Percentiles rank a stretch among this genome's conserved stretches.
Evolutionary conservation across 495 filamentous ascomycete genomes (phyloP).

Genomic region (Cercophora samala): DNA sequence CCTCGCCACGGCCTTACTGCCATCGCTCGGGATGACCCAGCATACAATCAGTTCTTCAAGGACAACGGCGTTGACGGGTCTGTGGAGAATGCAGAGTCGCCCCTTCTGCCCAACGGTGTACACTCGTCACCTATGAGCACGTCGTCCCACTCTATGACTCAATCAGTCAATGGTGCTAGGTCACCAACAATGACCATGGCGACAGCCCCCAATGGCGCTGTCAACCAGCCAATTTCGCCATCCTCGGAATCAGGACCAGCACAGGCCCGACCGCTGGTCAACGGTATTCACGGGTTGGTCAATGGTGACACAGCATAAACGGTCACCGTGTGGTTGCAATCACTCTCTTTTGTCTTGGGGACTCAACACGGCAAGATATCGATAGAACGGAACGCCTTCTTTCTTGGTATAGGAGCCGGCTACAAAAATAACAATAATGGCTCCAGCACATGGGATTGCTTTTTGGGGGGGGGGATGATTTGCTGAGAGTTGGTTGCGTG

Average conservation of each 20-base stretch:
- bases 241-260: constrained; percentile 31
- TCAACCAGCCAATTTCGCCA: constrained; percentile 32
- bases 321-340: background rate
- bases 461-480: background rate
- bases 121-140: constrained; percentile 31
- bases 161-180: constrained; percentile 23
- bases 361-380: background rate
- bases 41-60: constrained; percentile 44
- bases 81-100: constrained; percentile 27
- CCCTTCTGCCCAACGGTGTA: constrained; percentile 34
- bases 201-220: constrained; percentile 18
- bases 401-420: background rate
- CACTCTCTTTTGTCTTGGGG: background rate
- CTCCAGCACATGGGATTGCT: background rate
- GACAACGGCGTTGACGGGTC: constrained; percentile 46
- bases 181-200: constrained; percentile 18
- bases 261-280: constrained; percentile 29
- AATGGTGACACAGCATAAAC: constrained; percentile 11
- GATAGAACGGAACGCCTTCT: background rate
- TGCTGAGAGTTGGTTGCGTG: background rate
- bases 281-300: constrained; percentile 28
- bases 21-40: constrained; percentile 45
- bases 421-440: background rate
- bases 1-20: constrained; percentile 45
- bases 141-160: constrained; percentile 13